Conservation (phyloP, 2,329 filamentous ascomycete genomes). For the Didymella sp. region DNA sequence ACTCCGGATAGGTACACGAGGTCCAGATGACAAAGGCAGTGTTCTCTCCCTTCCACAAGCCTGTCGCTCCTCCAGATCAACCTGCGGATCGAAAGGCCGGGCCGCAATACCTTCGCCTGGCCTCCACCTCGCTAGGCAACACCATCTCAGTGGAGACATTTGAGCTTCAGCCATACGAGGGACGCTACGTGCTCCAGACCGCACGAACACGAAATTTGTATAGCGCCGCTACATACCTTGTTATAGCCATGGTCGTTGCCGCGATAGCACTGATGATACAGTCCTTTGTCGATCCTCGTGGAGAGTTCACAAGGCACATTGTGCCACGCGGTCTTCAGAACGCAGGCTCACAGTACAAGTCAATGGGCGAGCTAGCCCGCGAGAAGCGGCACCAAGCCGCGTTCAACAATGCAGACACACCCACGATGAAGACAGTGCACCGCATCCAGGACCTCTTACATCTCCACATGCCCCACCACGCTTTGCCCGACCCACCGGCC, state of each 20-base stretch:
- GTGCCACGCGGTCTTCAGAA: slow-evolving; percentile 61
- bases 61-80: slow-evolving; percentile 29
- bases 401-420: slow-evolving; percentile 37
- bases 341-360: slow-evolving; percentile 35
- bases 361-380: slow-evolving; percentile 39
- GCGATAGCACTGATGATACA: slow-evolving; percentile 69
- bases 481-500: slow-evolving; percentile 14
- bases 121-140: slow-evolving; percentile 81
- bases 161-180: slow-evolving; percentile 62
- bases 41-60: slow-evolving; percentile 56
- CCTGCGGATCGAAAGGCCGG: slow-evolving; percentile 35
- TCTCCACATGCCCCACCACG: slow-evolving; percentile 29
- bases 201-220: slow-evolving; percentile 59
- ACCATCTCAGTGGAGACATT: slow-evolving; percentile 81
- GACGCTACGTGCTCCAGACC: slow-evolving; percentile 74
- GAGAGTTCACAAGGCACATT: slow-evolving; percentile 55
- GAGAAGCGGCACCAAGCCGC: slow-evolving; percentile 35
- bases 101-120: slow-evolving; percentile 74
- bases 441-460: slow-evolving; percentile 46
- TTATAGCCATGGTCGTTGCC: slow-evolving; percentile 65
- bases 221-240: slow-evolving; percentile 62
- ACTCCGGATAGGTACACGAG: slow-evolving; percentile 48
- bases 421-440: slow-evolving; percentile 35
- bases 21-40: slow-evolving; percentile 65
- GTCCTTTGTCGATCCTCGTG: slow-evolving; percentile 62